These are phyloP conservation scores for Penstemon eatonii DNA, from an alignment of 257 asterid genomes.

Conservation along the genomic window DNA sequence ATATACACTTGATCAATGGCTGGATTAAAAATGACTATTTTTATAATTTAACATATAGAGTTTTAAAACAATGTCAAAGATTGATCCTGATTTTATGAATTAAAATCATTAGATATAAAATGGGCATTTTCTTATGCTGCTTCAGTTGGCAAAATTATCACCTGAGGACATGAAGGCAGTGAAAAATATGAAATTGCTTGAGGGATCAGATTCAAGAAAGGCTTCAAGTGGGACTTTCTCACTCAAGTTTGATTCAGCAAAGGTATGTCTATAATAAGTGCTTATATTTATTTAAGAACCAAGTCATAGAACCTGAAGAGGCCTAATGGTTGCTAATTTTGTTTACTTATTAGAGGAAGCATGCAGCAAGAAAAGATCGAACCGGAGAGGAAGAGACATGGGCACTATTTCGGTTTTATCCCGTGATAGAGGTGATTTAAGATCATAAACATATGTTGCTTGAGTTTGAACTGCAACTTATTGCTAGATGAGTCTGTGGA, in stretches of 20 bases:
- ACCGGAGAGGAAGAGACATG: constrained; percentile 87
- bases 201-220: constrained; percentile 60
- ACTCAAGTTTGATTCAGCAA: constrained; percentile 83
- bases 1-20: not conserved
- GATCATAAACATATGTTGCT: constrained; percentile 24
- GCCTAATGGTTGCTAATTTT: constrained; percentile 38
- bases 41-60: no score
- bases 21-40: not conserved
- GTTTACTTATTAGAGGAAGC: constrained; percentile 57
- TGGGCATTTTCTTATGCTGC: constrained; percentile 22
- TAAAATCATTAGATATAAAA: no score
- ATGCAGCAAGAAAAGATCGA: constrained; percentile 89
- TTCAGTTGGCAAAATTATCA: constrained; percentile 84
- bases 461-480: constrained; percentile 14
- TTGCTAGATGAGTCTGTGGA: not conserved
- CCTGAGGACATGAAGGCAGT: constrained; percentile 85
- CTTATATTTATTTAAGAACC: constrained; percentile 11
- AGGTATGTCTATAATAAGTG: constrained; percentile 44
- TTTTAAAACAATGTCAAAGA: no score
- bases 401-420: constrained; percentile 88
- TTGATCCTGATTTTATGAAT: no score
- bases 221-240: constrained; percentile 71
- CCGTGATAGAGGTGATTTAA: constrained; percentile 76
- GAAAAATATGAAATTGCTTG: constrained; percentile 79
- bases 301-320: constrained; percentile 22